Evolutionary conservation across 495 filamentous ascomycete genomes (phyloP).

Genomic region (Eremomyces bilateralis): DNA sequence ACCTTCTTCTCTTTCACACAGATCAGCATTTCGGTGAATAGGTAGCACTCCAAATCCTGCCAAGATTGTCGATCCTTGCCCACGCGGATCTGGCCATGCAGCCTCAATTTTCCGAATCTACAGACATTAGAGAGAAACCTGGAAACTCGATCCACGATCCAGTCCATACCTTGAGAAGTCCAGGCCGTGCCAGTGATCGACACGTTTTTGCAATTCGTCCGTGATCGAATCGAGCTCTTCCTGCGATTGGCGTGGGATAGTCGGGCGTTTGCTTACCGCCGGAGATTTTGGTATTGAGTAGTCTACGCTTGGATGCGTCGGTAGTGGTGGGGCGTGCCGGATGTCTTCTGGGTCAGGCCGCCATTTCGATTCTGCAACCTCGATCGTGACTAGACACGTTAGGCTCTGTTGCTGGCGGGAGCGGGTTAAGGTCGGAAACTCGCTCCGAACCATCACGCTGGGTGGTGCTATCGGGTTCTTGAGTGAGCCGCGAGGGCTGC

Average conservation of each 20-base stretch:
- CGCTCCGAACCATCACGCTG: conserved; percentile 76
- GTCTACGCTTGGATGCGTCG: too few relatives aligned
- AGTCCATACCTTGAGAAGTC: conserved; percentile 59
- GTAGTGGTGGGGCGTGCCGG: conserved; percentile 4
- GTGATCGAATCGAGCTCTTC: conserved; percentile 70
- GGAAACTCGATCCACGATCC: conserved; percentile 1
- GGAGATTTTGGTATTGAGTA: conserved; percentile 10
- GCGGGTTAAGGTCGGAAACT: conserved; percentile 83
- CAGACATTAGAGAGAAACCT: not conserved
- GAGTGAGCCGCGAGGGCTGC: conserved; percentile 46
- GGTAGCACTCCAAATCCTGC: conserved; percentile 95
- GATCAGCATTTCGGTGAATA: conserved; percentile 98
- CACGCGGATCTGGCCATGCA: conserved; percentile 80
- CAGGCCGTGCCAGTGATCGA: conserved; percentile 98
- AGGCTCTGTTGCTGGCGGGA: conserved; percentile 88
- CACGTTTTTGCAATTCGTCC: conserved; percentile 60
- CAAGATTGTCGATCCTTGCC: conserved; percentile 93
- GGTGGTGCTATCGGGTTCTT: conserved; percentile 86
- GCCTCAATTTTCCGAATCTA: conserved; percentile 81
- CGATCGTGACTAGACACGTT: conserved; percentile 84
- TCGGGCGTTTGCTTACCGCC: conserved; percentile 12
- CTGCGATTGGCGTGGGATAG: conserved; percentile 23
- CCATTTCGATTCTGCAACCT: conserved; percentile 89
- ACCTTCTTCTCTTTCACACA: conserved; percentile 94
- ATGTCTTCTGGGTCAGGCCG: conserved; percentile 45